phyloP scores from a whole-genome alignment of 2,329 filamentous ascomycete species.

The Teratosphaeria zuluensis region DNA sequence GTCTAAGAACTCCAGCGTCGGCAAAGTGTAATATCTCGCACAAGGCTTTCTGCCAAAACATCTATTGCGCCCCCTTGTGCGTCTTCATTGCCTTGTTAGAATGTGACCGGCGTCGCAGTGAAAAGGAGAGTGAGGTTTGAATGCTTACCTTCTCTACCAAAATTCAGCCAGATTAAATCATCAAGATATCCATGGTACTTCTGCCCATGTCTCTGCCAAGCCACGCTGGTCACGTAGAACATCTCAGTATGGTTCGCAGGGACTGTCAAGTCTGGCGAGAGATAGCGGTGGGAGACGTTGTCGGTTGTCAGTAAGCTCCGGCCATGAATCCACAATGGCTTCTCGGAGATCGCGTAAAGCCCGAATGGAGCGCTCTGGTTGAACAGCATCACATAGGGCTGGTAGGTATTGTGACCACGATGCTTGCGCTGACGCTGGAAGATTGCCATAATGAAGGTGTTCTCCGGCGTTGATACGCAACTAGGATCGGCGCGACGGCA shows the following conservation, averaged over 20 bases:
- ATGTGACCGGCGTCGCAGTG: no score
- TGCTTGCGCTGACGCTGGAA: slow-evolving; percentile 47
- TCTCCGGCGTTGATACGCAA: slow-evolving; percentile 35
- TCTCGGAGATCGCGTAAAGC: slow-evolving; percentile 40
- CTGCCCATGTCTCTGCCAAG: slow-evolving; percentile 41
- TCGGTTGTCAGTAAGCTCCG: slow-evolving; percentile 26
- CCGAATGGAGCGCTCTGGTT: slow-evolving; percentile 39
- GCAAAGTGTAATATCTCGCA: not conserved
- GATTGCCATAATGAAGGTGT: slow-evolving; percentile 47
- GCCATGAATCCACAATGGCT: slow-evolving; percentile 49
- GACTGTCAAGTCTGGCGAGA: not conserved
- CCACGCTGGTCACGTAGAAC: slow-evolving; percentile 49
- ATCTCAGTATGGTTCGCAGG: slow-evolving; percentile 38
- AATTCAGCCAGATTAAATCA: slow-evolving; percentile 45
- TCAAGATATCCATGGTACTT: slow-evolving; percentile 49
- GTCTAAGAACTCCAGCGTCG: no score
- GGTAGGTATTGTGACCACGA: slow-evolving; percentile 42
- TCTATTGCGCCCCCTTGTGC: not conserved
- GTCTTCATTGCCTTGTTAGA: no score
- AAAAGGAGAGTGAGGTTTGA: no score
- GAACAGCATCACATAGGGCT: slow-evolving; percentile 48
- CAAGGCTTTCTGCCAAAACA: not conserved
- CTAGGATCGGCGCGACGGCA: slow-evolving; percentile 39
- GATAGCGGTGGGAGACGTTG: not conserved
- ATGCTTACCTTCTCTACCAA: slow-evolving; percentile 46